Conservation (phyloP, 805 yeast genomes). For the Candida insectorum region DNA sequence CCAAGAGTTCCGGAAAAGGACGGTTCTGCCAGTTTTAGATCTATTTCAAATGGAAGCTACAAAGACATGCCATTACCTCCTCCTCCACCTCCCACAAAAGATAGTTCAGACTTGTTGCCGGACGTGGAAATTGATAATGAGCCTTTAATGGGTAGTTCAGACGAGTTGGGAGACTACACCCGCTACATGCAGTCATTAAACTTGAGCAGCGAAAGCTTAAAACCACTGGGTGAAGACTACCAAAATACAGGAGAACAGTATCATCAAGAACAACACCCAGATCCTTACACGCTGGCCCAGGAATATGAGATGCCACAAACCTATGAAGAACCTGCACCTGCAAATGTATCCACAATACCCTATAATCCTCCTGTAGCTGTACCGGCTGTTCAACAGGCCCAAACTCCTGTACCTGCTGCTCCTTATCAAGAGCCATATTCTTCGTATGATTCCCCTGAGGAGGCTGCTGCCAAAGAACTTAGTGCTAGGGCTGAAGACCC, state of each 20-base stretch:
- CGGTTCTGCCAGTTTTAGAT: conserved; percentile 1
- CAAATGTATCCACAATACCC: too few species aligned
- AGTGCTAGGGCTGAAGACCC: conserved; percentile 18
- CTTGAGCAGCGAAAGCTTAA: conserved; percentile 12
- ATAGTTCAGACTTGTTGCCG: conserved; percentile 15
- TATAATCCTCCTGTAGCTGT: too few species aligned
- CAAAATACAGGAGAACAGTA: too few species aligned
- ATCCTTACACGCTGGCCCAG: too few species aligned
- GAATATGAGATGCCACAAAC: too few species aligned
- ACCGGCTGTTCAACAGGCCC: too few species aligned
- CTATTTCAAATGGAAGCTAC: conserved; percentile 11
- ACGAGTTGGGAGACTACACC: conserved; percentile 21
- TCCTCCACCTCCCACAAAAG: conserved; percentile 19
- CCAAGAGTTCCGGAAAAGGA: conserved; percentile 9
- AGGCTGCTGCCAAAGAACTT: conserved; percentile 8
- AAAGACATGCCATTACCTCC: conserved; percentile 24
- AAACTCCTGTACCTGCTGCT: too few species aligned
- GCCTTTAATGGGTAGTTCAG: conserved; percentile 13
- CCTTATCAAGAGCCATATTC: conserved; percentile 29
- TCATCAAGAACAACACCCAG: too few species aligned
- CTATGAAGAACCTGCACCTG: too few species aligned
- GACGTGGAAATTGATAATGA: conserved; percentile 17
- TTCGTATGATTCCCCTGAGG: conserved; percentile 19
- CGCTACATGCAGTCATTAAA: conserved; percentile 18
- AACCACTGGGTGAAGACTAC: too few species aligned